phyloP scores from a whole-genome alignment of 73 alveolate species.

The Paramecium pentaurelia region DNA sequence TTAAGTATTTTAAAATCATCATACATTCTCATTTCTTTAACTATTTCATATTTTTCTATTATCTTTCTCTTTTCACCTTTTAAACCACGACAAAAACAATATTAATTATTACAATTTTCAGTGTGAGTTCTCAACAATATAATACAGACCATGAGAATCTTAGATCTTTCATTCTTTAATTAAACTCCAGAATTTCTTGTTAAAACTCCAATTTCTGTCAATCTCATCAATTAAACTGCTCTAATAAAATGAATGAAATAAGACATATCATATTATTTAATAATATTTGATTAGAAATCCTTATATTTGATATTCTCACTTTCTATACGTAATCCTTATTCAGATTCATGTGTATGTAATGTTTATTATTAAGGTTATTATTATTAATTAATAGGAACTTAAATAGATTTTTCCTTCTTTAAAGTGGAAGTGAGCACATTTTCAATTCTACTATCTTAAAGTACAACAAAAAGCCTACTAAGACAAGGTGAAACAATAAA shows the following conservation, averaged over 20 bases:
- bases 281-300: neutral
- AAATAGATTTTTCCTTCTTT: neutral
- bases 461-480: neutral
- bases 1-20: conserved; percentile 27
- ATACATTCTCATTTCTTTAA: conserved; percentile 46
- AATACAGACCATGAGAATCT: neutral
- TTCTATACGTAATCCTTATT: neutral
- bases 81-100: conserved; percentile 16
- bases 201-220: conserved; percentile 6
- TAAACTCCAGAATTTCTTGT: neutral
- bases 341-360: neutral
- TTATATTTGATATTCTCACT: conserved; percentile 5
- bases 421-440: neutral
- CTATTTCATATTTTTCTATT: conserved; percentile 35
- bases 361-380: neutral
- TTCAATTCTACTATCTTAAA: neutral
- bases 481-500: conserved; percentile 24
- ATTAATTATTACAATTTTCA: conserved; percentile 13
- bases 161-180: neutral
- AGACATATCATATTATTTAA: neutral
- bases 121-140: neutral
- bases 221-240: neutral
- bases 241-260: conserved; percentile 18
- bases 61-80: conserved; percentile 22
- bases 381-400: neutral